A percentile compares a stretch with the other conserved stretches of the same genome.
Evolutionary conservation across 257 asterid species (phyloP).

Genomic region (Dorcoceras hygrometricum): DNA sequence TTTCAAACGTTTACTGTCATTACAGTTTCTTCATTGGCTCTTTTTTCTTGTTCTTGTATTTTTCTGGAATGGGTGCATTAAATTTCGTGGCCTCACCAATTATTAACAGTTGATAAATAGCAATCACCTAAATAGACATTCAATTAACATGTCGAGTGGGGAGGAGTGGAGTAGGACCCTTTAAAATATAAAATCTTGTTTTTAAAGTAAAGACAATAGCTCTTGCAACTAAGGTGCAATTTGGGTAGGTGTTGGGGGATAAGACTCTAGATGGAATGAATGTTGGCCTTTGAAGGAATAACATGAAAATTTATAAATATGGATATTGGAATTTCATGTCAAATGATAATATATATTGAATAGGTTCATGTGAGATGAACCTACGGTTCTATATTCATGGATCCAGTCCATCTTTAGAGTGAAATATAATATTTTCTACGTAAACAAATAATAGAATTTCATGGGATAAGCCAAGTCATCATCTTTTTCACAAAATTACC

Average conservation of each 20-base stretch:
- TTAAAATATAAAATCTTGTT: not conserved
- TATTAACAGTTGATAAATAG: not conserved
- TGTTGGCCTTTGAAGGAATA: not conserved
- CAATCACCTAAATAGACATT: not conserved
- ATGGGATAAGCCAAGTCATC: no score
- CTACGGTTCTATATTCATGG: no score
- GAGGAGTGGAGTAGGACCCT: not conserved
- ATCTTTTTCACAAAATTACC: no score
- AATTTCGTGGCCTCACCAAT: not conserved
- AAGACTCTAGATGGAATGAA: not conserved
- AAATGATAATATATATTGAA: no score
- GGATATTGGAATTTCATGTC: not conserved
- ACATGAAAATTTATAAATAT: not conserved
- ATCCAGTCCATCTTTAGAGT: no score
- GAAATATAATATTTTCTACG: no score
- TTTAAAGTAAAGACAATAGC: not conserved
- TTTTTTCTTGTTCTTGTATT: no score
- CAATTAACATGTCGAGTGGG: not conserved
- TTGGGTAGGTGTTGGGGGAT: not conserved
- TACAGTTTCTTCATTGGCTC: not conserved
- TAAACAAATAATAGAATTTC: no score
- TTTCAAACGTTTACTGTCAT: not conserved
- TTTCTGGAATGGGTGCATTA: not conserved
- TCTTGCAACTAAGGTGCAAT: not conserved
- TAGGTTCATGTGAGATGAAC: no score